Evolutionary conservation across 805 yeast genomes (phyloP), one percentile per base, ranked within the genome.

Genomic region (Monosporozyma aerobia): DNA sequence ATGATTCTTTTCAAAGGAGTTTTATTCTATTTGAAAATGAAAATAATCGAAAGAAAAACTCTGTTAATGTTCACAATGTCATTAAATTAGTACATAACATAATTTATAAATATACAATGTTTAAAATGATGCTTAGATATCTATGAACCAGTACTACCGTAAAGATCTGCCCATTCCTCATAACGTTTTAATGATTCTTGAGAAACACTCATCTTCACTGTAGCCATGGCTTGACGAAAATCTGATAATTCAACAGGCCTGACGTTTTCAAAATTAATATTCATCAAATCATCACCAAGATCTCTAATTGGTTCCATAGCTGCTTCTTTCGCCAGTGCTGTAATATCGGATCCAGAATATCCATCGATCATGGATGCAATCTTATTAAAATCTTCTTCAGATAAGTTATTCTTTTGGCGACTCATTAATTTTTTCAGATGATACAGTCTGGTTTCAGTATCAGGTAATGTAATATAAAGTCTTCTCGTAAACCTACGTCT

Each of bases 261-360:
- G 54, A 92, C 89, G 51, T 82, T 84, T 52, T 85, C 89, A 47
- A 88, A 84, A 8, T 88, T 75, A 0, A 81, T 79, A 40, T 74
- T 70, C 58, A 92, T 73, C 53, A 94, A 74, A 51, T 85, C 82
- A 53, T 92, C 98, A 5, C 98, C 98, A 35, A 94, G 72, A 32
- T 89, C 83, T 57, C 99, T 75, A 47, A 94, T 75, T 0, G 99
- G 98, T 2, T 96, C 96, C 97, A 92, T 92, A 1, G 98, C 99
- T 3, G 97, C 95, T 64, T 92, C 99, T 69, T 94, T 94, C 2
- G 98, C 96, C 56, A 92, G 72, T 1, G 97, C 95, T 0, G 98
- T 94, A 48, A 92, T 80, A 69, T 92, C 99, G 57, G 95, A 84
- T 1, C 98, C 98, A 13, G 96, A 87, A 67, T 84, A 89, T 1